Percentiles rank a stretch among this genome's conserved stretches.
Evolutionary conservation across 1,139 yeast species (phyloP).

Genomic region (Nakaseomyces delphensis): DNA sequence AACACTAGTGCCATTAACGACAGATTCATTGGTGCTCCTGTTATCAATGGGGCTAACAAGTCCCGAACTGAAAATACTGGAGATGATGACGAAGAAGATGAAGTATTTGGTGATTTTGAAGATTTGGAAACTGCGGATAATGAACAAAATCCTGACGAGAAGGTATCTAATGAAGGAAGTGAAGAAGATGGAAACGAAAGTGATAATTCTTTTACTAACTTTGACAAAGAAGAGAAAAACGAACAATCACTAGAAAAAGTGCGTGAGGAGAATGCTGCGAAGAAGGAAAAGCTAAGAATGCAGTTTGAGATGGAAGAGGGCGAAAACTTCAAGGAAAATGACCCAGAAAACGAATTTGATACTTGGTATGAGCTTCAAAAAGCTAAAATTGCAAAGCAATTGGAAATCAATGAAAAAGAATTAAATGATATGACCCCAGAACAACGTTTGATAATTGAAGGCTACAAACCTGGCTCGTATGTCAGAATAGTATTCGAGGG

Average conservation of each 20-base stretch:
- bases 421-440: conserved; percentile 64
- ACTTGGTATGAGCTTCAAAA: conserved; percentile 98
- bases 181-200: conserved; percentile 26
- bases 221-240: conserved; percentile 38
- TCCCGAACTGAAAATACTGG: conserved; percentile 29
- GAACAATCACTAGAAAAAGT: conserved; percentile 54
- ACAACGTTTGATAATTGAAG: conserved; percentile 76
- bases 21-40: conserved; percentile 64
- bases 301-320: conserved; percentile 89
- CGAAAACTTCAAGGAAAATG: conserved; percentile 67
- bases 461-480: conserved; percentile 87
- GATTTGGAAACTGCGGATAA: conserved; percentile 46
- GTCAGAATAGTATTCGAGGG: conserved; percentile 78
- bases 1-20: conserved; percentile 39
- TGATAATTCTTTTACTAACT: conserved; percentile 48
- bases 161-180: conserved; percentile 22
- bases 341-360: conserved; percentile 65
- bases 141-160: conserved; percentile 24
- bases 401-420: conserved; percentile 83
- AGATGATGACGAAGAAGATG: conserved; percentile 44
- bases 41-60: conserved; percentile 26
- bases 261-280: conserved; percentile 74
- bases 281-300: conserved; percentile 76
- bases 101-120: conserved; percentile 69
- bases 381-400: conserved; percentile 92